Evolutionary conservation across 2,329 filamentous ascomycete genomes (phyloP).

Genomic region (Gremmenia infestans): DNA sequence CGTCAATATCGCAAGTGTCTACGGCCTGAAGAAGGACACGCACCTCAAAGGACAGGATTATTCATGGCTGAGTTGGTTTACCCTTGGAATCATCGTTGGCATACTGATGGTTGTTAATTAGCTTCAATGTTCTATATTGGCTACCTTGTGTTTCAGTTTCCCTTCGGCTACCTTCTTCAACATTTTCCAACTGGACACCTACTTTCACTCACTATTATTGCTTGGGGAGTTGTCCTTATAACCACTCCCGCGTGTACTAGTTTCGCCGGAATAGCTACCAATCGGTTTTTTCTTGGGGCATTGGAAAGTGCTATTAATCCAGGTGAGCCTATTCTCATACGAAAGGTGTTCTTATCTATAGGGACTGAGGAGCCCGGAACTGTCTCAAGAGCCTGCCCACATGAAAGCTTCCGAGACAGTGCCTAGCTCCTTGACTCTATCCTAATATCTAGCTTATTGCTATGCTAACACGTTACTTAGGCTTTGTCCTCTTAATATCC

Average conservation of each 20-base stretch:
- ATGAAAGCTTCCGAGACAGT: too few species aligned
- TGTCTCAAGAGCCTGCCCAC: too few species aligned
- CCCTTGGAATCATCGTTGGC: conserved; percentile 11
- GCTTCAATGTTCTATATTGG: conserved; percentile 32
- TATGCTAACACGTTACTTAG: background rate
- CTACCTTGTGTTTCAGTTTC: conserved; percentile 23
- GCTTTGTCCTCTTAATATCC: conserved; percentile 36
- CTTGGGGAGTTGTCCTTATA: conserved; percentile 32
- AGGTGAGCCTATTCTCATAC: too few species aligned
- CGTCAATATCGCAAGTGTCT: conserved; percentile 44
- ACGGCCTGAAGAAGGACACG: conserved; percentile 41
- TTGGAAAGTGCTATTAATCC: conserved; percentile 32
- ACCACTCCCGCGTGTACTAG: conserved; percentile 31
- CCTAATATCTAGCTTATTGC: too few species aligned
- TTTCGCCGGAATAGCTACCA: conserved; percentile 27
- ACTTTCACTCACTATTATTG: conserved; percentile 14
- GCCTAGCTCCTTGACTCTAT: too few species aligned
- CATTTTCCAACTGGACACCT: conserved; percentile 24
- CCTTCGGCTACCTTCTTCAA: conserved; percentile 17
- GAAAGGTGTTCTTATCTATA: too few species aligned
- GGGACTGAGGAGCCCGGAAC: too few species aligned
- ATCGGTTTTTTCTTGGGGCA: conserved; percentile 32
- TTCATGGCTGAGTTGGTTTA: conserved; percentile 10
- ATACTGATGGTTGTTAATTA: conserved; percentile 34
- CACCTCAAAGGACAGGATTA: conserved; percentile 45